These are phyloP conservation scores for Lachancea thermotolerans DNA, from an alignment of 805 yeast species.

Conservation along the genomic window DNA sequence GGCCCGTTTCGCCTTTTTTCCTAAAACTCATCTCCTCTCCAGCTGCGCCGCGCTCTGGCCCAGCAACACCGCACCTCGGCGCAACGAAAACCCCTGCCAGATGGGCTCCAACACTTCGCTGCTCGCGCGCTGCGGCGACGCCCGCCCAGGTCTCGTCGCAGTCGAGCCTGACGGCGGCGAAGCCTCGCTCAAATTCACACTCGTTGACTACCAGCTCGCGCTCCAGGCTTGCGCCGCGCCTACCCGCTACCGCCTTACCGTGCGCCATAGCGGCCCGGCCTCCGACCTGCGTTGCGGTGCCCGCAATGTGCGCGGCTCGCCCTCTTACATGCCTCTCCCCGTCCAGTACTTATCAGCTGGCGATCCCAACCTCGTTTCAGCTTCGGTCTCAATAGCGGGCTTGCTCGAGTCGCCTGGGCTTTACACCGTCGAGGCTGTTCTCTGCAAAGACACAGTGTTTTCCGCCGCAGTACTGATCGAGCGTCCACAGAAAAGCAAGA, in stretches of 20 bases:
- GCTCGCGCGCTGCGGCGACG: slow-evolving; percentile 5
- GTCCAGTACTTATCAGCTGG: not conserved
- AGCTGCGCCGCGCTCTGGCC: not conserved
- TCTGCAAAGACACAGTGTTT: not conserved
- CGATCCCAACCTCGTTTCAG: not conserved
- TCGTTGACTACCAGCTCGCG: not conserved
- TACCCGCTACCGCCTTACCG: not conserved
- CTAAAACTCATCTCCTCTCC: not conserved
- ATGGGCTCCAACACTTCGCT: slow-evolving; percentile 5
- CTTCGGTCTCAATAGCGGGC: not conserved
- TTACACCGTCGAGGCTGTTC: not conserved
- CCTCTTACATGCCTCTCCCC: not conserved
- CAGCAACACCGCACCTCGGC: not conserved
- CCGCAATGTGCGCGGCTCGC: not conserved
- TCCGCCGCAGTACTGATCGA: not conserved
- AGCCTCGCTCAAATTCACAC: not conserved
- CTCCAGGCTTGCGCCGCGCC: not conserved
- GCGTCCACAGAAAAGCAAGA: not conserved
- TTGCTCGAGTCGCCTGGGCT: not conserved
- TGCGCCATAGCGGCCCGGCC: not conserved
- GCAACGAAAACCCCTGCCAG: not conserved
- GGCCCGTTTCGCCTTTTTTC: no score
- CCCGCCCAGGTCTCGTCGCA: slow-evolving; percentile 1
- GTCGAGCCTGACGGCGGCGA: not conserved
- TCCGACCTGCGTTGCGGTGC: not conserved